Evolutionary conservation across 306 rosid species (phyloP), one percentile per base, ranked within the genome.

Genomic region (Lablab purpureus): DNA sequence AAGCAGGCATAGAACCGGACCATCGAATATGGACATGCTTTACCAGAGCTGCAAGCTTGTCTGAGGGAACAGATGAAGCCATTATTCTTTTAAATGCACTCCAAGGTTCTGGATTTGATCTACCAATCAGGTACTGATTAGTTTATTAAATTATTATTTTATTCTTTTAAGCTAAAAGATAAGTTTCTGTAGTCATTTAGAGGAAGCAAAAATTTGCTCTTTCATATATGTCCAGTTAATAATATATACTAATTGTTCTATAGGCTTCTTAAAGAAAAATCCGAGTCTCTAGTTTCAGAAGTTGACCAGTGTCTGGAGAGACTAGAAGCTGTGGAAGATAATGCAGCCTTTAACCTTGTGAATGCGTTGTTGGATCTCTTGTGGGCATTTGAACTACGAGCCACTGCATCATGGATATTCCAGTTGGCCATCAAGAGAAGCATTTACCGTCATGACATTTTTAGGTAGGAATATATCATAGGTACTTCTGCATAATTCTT

Each of bases 21-120:
- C 92, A 92, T 85, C 91, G 97, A 87, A 88, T 94, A 83, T 94
- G 98, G 98, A 94, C 98, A 1, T 94, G 98, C 85, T 94, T 92
- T 86, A 78, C 91, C 50, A 87, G 97, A 87, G 97, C 95, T 55
- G 98, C 98, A 76, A 92, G 97, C 81, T 86, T 92, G 84, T 87
- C 87, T 63, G 87, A 87, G 70, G 54, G 40, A 32, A 46, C 78
- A 71, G 83, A 84, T 73, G 97, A 92, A 51, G 93, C 91, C 37
- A 66, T 86, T 43, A 54, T 75, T 71, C 90, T 92, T 77, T 86
- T 94, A 86, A 87, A 84, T 79, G 97, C 94, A 65, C 84, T 94
- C 10, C 82, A 80, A 65, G 87, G 60, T 80, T 28, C 65, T 19
- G 97, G 97, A 58, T 91, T 91, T 84, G 89, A 88, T 87, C 95